Conservation (phyloP, 345 rosid genomes). For the Eucalyptus regnans region DNA sequence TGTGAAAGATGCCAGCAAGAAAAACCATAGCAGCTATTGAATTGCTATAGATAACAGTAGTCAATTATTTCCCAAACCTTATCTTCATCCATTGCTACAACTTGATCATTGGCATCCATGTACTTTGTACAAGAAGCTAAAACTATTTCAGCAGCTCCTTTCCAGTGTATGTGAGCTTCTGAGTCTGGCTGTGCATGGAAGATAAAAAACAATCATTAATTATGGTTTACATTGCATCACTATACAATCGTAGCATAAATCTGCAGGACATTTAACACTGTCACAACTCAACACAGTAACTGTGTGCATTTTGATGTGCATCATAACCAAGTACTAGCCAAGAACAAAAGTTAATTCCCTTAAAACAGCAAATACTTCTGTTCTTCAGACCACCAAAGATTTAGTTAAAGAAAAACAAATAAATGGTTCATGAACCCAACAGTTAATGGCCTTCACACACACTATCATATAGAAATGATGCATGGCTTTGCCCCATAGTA, state of each 20-base stretch:
- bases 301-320: background rate
- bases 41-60: background rate
- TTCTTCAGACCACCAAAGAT: background rate
- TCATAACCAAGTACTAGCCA: background rate
- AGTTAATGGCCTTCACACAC: background rate
- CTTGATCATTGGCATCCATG: constrained; percentile 36
- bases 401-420: background rate
- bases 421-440: background rate
- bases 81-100: constrained; percentile 47
- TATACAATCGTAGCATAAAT: background rate
- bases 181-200: constrained; percentile 37
- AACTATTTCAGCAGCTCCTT: constrained; percentile 98
- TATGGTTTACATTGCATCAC: background rate
- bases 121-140: constrained; percentile 59
- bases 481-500: background rate
- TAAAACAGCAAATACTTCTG: background rate
- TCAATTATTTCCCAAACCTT: constrained; percentile 33
- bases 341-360: background rate
- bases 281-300: background rate
- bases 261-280: background rate
- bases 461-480: background rate
- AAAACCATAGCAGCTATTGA: background rate
- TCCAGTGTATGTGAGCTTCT: constrained; percentile 79
- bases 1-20: background rate
- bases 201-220: background rate